A percentile compares a stretch with the other conserved stretches of the same genome.
Conservation (phyloP, 208 protist genomes). For the Crithidia sp. region DNA sequence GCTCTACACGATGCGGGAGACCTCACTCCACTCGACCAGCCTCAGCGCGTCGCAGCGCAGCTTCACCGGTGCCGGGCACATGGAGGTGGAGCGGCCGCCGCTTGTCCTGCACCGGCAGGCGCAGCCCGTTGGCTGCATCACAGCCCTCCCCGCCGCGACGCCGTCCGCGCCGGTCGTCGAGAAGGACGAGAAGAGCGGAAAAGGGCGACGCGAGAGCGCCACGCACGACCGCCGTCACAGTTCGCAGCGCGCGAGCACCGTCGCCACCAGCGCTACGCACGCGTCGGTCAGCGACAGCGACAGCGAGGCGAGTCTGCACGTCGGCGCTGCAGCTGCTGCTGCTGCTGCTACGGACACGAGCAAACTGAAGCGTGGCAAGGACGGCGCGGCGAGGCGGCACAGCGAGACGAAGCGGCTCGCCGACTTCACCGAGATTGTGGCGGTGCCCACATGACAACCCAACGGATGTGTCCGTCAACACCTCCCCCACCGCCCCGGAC, state of each 20-base stretch:
- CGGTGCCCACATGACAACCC: neutral
- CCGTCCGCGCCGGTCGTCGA: too few species aligned
- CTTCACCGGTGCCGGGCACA: neutral
- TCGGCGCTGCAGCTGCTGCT: neutral
- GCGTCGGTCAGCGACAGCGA: neutral
- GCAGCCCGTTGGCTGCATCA: slow-evolving; percentile 22
- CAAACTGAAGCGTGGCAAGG: neutral
- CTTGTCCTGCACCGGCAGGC: neutral
- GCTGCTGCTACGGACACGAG: neutral
- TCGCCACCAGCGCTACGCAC: neutral
- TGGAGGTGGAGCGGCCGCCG: neutral
- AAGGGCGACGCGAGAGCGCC: neutral
- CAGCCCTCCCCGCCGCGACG: neutral
- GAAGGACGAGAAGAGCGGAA: neutral
- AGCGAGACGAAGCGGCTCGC: neutral
- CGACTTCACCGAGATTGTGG: slow-evolving; percentile 25
- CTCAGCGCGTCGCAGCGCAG: neutral
- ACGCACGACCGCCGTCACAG: neutral
- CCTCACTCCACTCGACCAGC: slow-evolving; percentile 1
- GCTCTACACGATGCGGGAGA: slow-evolving; percentile 10
- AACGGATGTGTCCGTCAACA: neutral
- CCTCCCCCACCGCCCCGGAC: neutral
- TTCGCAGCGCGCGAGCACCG: too few species aligned
- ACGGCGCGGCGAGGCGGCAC: neutral
- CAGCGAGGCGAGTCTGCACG: slow-evolving; percentile 10